Evolutionary conservation across 148 eudicot species (phyloP), one percentile per base, ranked within the genome.

Genomic region (Rhododendron simsii): DNA sequence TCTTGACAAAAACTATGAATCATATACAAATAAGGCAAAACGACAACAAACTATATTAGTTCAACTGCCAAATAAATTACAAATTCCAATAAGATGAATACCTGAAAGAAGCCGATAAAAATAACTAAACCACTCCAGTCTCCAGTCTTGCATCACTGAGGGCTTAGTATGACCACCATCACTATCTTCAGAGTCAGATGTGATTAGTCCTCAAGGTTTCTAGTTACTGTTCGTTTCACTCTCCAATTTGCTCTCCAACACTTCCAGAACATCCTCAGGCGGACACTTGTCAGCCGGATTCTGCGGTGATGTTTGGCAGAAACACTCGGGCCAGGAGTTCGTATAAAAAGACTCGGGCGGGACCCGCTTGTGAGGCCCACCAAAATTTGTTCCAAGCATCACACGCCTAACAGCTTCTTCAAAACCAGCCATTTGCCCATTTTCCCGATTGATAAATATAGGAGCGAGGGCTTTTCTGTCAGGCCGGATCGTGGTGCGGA

Each of bases 251-350:
- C 89, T 92, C 57, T 93, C 91, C 75, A 95, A 85, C 45, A 86
- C 87, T 61, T 94, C 96, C 87, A 93, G 87, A 14, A 90, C 89
- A 85, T 93, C 91, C 61, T 92, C 94, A 3, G 98, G 89, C 10
- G 99, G 99, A 78, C 99, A 97, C 85, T 91, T 91, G 87, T 97
- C 83, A 51, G 93, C 96, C 79, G 92, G 94, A 94, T 93, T 91
- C 76, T 87, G 74, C 0, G 96, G 87, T 35, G 95, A 89, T 20
- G 65, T 90, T 84, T 96, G 99, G 81, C 99, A 96, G 81, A 96
- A 96, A 88, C 99, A 96, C 87, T 96, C 99, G 2, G 99, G 98
- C 99, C 99, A 95, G n/a, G 99, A 94, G 87, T 96, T 96, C 0
- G 99, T 95, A 81, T 96, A 96, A 86, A 96, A 95, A 50, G 99